Base-by-base conservation (phyloP, 176 grass and related monocot genomes). In the Aegilops tauschii region DNA sequence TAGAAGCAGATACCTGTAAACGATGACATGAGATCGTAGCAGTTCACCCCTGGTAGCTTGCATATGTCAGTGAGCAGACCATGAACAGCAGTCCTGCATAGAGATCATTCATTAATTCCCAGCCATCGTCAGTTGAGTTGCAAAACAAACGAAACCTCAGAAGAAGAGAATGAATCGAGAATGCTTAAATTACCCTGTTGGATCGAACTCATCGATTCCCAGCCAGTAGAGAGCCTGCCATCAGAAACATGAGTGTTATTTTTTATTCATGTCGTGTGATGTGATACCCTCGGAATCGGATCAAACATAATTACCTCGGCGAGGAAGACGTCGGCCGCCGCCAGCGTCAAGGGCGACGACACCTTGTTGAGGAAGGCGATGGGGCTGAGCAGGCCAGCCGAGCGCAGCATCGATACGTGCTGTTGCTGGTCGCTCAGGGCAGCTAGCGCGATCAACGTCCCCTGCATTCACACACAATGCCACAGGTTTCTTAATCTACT, bases 361-460 rank as follows among this genome's bases (percentile, higher is more conserved):
- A 92, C 12, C 25, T 59, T 18, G 79, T 82, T 16, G 31, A 92
- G 82, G 36, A 78, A 92, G 3, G 86, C 86, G 71, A 92, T 92
- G 9, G 90, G 86, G 78, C 90, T 88, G 72, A 92, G 86, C 73
- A 92, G 87, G 27, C 32, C 86, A 3, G 90, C 90, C 2, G 90
- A 92, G 8, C 83, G 64, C 42, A 92, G n/a, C 86, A 88, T 73
- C 64, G 71, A 79, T 9, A 89, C 32, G 25, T 81, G 78, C 72
- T 82, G 70, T 75, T 82, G 78, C 71, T 92, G n/a, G 83, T 77
- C 74, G 74, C 86, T 82, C 32, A 89, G 64, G 23, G 90, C 82
- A 23, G 83, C 90, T 34, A 88, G 69, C 40, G 90, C 90, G 65
- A 92, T 92, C 40, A 92, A 70, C 0, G 90, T 92, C 21, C 90